phyloP scores from a whole-genome alignment of 768 basidiomycete genomes.

The Cystofilobasidium capitatum region DNA sequence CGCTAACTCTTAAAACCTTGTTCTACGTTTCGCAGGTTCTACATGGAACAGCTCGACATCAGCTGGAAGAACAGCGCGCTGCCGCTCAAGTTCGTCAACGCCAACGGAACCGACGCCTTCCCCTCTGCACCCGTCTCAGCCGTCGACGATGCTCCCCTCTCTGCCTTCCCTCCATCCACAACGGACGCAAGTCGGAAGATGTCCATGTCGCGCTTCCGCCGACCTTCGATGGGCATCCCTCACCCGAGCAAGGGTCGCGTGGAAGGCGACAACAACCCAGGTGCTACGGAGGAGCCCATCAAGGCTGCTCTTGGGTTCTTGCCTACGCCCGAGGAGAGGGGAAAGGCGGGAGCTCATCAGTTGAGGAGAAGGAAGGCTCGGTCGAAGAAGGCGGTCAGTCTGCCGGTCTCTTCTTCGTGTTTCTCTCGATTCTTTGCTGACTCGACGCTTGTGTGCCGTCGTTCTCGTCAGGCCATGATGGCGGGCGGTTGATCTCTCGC shows the following conservation, averaged over 20 bases:
- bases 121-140: constrained; percentile 11
- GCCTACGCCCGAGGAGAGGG: constrained; percentile 38
- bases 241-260: constrained; percentile 29
- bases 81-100: constrained; percentile 46
- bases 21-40: constrained; percentile 35
- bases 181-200: constrained; percentile 28
- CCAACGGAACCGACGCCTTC: neutral
- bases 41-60: constrained; percentile 61
- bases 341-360: neutral
- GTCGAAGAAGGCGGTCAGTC: neutral
- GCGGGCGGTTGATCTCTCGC: too few species aligned
- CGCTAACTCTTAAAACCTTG: neutral
- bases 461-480: too few species aligned
- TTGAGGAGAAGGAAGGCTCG: constrained; percentile 1
- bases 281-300: constrained; percentile 26
- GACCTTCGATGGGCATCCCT: constrained; percentile 7
- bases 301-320: constrained; percentile 46
- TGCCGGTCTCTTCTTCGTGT: too few species aligned
- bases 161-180: constrained; percentile 15
- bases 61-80: constrained; percentile 52
- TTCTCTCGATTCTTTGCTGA: too few species aligned
- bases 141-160: constrained; percentile 22
- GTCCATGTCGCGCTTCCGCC: neutral
- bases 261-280: constrained; percentile 28
- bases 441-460: too few species aligned